Conservation (phyloP, 75 land plant genomes). For the Isoetes taiwanensis region DNA sequence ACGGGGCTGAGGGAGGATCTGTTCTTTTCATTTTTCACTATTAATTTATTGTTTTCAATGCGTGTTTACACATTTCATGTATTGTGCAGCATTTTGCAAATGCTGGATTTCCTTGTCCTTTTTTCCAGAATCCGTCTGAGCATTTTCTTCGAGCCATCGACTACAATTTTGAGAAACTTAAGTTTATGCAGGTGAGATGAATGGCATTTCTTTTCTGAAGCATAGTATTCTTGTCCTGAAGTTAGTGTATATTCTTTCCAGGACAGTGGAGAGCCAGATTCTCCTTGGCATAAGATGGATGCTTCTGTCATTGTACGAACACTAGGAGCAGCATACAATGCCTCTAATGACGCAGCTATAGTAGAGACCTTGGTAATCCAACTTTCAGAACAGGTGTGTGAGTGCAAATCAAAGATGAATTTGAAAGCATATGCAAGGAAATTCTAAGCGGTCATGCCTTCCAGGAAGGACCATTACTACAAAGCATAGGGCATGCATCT, state of each 20-base stretch:
- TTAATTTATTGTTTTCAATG: too few species aligned
- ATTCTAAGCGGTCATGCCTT: neutral
- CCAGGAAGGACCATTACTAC: conserved; percentile 60
- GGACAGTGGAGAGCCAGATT: conserved; percentile 73
- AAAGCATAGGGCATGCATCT: conserved; percentile 46
- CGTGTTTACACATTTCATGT: too few species aligned
- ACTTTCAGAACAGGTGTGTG: conserved; percentile 55
- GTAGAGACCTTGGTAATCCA: conserved; percentile 53
- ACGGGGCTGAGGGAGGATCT: neutral
- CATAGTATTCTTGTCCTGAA: neutral
- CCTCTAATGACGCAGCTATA: conserved; percentile 54
- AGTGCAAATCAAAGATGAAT: too few species aligned
- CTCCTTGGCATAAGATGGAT: conserved; percentile 66
- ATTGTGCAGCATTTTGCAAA: conserved; percentile 72
- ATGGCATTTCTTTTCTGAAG: neutral
- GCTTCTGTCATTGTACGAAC: conserved; percentile 77
- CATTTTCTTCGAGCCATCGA: conserved; percentile 77
- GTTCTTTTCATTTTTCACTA: conserved; percentile 4
- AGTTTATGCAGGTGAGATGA: conserved; percentile 54
- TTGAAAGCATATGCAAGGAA: too few species aligned
- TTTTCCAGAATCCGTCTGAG: conserved; percentile 82
- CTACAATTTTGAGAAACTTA: conserved; percentile 63
- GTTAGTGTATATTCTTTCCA: conserved; percentile 14
- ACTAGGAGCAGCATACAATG: conserved; percentile 60
- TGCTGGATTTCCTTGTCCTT: conserved; percentile 89